Evolutionary conservation across 139 green algal species (phyloP).

Genomic region (Chlamydomonas incerta): DNA sequence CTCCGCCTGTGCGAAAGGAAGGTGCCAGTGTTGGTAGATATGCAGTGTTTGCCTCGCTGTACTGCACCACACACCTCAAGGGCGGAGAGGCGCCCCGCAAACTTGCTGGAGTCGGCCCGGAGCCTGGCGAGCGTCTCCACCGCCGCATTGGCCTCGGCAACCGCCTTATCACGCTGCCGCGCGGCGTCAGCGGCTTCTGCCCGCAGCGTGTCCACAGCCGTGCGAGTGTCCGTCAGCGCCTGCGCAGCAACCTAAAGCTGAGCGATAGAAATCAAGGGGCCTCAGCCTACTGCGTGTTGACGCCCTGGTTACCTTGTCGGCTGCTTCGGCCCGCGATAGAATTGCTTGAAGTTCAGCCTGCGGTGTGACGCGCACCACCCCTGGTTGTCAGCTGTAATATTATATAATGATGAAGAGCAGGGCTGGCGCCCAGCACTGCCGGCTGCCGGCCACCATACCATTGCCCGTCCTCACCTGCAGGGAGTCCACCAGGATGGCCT

Average conservation of each 20-base stretch:
- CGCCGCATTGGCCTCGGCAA: not conserved
- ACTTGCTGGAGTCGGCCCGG: conserved; percentile 3
- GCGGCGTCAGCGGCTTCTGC: no score
- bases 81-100: not conserved
- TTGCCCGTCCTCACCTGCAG: not conserved
- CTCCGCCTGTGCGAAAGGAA: not conserved
- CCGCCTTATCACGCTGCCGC: not conserved
- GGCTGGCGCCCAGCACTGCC: no score
- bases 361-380: no score
- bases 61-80: not conserved
- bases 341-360: not conserved
- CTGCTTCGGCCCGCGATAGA: not conserved
- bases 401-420: no score
- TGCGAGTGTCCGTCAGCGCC: no score
- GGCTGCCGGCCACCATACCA: no score
- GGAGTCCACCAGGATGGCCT: not conserved
- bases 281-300: no score
- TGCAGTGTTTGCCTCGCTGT: not conserved
- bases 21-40: not conserved
- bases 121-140: not conserved
- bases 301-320: not conserved
- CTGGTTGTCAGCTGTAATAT: no score
- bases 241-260: no score
- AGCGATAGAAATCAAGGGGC: no score
- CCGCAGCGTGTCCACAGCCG: no score